Conservation (phyloP, 2,329 filamentous ascomycete genomes). For the Colletotrichum orchidophilum region DNA sequence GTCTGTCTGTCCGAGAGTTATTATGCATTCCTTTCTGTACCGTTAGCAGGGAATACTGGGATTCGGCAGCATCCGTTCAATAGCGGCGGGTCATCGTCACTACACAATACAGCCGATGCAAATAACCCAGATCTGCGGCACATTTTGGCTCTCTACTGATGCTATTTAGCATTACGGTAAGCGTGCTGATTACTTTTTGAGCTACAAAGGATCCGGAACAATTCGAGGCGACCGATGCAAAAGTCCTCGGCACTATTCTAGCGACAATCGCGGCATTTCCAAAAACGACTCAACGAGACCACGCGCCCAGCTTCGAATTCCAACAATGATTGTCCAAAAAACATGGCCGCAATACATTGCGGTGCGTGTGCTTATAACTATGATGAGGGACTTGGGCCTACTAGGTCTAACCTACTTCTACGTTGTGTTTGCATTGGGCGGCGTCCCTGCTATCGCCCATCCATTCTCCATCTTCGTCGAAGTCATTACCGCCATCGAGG, state of each 20-base stretch:
- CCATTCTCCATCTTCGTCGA: constrained; percentile 40
- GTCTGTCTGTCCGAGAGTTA: neutral
- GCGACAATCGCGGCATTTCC: neutral
- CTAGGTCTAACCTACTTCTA: constrained; percentile 37
- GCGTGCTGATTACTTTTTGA: neutral
- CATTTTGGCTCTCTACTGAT: neutral
- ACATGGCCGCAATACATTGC: constrained; percentile 30
- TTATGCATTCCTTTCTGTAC: neutral
- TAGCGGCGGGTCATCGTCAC: neutral
- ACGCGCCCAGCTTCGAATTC: neutral
- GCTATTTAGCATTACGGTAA: neutral
- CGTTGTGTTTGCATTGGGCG: constrained; percentile 32
- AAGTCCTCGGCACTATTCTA: neutral
- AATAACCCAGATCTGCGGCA: neutral
- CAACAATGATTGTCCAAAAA: constrained; percentile 26
- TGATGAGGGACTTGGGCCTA: constrained; percentile 29
- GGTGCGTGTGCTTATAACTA: constrained; percentile 5
- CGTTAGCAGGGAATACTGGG: neutral
- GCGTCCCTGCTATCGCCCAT: constrained; percentile 34
- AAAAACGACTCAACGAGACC: no score
- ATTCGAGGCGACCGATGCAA: neutral
- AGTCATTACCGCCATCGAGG: constrained; percentile 46
- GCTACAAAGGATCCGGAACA: neutral
- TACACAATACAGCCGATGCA: neutral
- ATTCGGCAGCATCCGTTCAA: no score